Percentiles rank a stretch among this genome's conserved stretches.
Evolutionary conservation across 371 early-diverging fungal species (phyloP).

Genomic region (Thermomucor indicae-seudaticae): DNA sequence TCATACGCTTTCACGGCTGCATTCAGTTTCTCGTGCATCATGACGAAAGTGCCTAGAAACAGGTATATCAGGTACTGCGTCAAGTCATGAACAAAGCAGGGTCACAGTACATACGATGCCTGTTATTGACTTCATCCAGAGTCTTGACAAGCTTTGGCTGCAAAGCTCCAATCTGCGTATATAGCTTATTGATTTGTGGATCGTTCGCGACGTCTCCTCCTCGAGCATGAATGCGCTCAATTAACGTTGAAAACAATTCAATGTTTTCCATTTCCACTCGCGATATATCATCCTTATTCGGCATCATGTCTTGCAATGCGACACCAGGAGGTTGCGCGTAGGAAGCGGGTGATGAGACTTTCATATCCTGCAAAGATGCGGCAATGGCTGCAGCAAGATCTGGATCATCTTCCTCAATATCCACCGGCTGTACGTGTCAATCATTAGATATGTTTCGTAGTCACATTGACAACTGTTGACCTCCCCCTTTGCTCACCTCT

Average conservation of each 20-base stretch:
- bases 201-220: conserved; percentile 61
- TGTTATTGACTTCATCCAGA: conserved; percentile 61
- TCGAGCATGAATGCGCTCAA: conserved; percentile 55
- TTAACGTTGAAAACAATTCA: conserved; percentile 65
- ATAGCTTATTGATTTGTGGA: conserved; percentile 62
- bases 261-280: conserved; percentile 72
- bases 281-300: conserved; percentile 43
- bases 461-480: background rate
- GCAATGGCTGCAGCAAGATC: conserved; percentile 93
- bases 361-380: conserved; percentile 80
- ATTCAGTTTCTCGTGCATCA: conserved; percentile 75
- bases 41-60: conserved; percentile 47
- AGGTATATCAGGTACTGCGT: background rate
- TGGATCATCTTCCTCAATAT: conserved; percentile 55
- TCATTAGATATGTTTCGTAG: background rate
- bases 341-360: conserved; percentile 12
- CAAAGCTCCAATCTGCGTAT: conserved; percentile 66
- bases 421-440: background rate
- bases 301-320: background rate
- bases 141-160: conserved; percentile 69
- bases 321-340: background rate
- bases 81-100: background rate
- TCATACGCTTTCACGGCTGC: conserved; percentile 84
- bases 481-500: too few species aligned
- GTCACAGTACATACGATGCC: conserved; percentile 48